Conservation (phyloP, 768 basidiomycete genomes). For the Baorangia bicolor region DNA sequence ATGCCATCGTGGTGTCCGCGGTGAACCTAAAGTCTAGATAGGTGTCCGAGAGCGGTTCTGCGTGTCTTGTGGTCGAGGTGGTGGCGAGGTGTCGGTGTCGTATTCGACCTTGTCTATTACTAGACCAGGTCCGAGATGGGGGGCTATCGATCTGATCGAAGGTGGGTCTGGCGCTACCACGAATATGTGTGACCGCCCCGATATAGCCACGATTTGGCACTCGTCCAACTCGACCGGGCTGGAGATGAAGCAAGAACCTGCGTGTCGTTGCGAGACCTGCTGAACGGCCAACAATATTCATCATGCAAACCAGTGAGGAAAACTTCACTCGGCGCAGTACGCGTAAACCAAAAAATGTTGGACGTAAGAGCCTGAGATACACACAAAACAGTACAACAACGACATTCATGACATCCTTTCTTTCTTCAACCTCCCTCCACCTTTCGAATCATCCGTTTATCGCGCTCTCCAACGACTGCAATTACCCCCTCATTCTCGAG, state of each 20-base stretch:
- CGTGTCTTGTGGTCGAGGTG: background rate
- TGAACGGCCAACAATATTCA: slow-evolving; percentile 5
- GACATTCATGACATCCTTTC: background rate
- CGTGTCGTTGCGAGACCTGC: background rate
- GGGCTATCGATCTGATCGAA: too few relatives aligned
- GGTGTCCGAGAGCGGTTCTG: background rate
- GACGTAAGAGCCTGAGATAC: slow-evolving; percentile 4
- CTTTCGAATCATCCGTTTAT: slow-evolving; percentile 74
- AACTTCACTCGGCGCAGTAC: too few relatives aligned
- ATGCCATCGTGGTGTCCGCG: slow-evolving; percentile 35
- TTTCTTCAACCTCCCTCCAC: slow-evolving; percentile 46
- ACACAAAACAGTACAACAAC: background rate
- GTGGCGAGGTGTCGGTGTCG: slow-evolving; percentile 9
- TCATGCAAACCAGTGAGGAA: too few relatives aligned
- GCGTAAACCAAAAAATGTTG: background rate
- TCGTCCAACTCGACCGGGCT: background rate
- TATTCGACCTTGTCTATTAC: background rate
- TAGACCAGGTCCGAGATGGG: background rate
- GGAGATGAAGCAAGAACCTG: background rate
- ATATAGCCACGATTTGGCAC: slow-evolving; percentile 15
- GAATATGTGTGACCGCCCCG: slow-evolving; percentile 2
- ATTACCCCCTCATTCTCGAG: slow-evolving; percentile 85
- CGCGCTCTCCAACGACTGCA: slow-evolving; percentile 85
- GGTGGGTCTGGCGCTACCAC: too few relatives aligned
- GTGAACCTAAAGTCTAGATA: slow-evolving; percentile 4